phyloP scores from a whole-genome alignment of 2,329 filamentous ascomycete species.

The Paecilomyces sp. region DNA sequence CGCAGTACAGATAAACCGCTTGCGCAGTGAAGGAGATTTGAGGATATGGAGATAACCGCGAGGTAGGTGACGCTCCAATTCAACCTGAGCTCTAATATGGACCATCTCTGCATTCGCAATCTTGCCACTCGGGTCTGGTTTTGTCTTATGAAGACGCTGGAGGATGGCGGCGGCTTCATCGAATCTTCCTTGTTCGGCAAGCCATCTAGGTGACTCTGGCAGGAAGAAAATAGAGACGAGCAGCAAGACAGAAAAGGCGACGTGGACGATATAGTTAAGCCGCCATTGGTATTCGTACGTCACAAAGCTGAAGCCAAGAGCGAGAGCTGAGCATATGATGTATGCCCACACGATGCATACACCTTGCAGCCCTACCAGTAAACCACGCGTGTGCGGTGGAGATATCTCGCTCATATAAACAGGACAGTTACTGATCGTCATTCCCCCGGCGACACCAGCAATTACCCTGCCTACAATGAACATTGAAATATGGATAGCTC shows the following conservation, averaged over 20 bases:
- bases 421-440: conserved; percentile 7
- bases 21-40: conserved; percentile 16
- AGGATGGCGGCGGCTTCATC: conserved; percentile 14
- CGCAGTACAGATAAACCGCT: conserved; percentile 19
- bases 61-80: conserved; percentile 12
- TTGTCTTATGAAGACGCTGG: conserved; percentile 14
- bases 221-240: conserved; percentile 4
- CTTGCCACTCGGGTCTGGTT: conserved; percentile 12
- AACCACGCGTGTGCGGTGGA: conserved; percentile 15
- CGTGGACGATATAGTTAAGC: conserved; percentile 14
- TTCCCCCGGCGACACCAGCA: conserved; percentile 9
- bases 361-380: conserved; percentile 14
- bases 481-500: conserved; percentile 8
- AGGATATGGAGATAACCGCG: conserved; percentile 21
- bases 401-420: conserved; percentile 17
- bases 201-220: conserved; percentile 11
- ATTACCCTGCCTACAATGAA: conserved; percentile 8
- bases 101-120: conserved; percentile 18
- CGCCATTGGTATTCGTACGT: conserved; percentile 14
- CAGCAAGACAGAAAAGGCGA: conserved; percentile 6
- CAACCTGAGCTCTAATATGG: conserved; percentile 23
- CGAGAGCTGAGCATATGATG: conserved; percentile 12
- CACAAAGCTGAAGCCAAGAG: conserved; percentile 15
- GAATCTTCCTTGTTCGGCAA: conserved; percentile 13
- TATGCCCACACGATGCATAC: conserved; percentile 18